A percentile compares a stretch with the other conserved stretches of the same genome.
phyloP scores from a whole-genome alignment of 2,329 filamentous ascomycete species.

The Sporothrix humicola region DNA sequence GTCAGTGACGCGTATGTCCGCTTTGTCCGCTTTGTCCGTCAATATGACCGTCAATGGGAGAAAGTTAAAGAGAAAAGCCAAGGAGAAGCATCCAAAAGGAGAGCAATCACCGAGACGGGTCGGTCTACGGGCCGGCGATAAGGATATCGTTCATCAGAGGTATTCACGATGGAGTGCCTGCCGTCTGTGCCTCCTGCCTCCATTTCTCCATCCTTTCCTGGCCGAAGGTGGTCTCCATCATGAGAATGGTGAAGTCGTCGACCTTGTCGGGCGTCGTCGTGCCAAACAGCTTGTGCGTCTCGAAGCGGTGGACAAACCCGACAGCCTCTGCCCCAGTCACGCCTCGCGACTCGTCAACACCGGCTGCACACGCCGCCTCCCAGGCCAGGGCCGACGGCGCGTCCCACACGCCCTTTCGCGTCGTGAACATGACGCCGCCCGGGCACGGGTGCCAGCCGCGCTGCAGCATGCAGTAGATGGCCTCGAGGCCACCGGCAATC shows the following conservation, averaged over 20 bases:
- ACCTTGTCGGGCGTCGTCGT: constrained; percentile 34
- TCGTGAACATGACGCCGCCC: constrained; percentile 41
- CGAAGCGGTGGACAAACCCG: constrained; percentile 34
- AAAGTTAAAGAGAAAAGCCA: too few relatives aligned
- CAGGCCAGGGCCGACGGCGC: constrained; percentile 40
- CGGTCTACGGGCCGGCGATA: not conserved
- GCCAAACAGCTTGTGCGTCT: constrained; percentile 32
- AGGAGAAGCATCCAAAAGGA: not conserved
- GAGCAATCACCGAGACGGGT: not conserved
- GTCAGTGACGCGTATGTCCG: not conserved
- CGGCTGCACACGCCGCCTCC: constrained; percentile 32
- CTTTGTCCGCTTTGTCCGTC: not conserved
- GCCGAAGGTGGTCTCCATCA: constrained; percentile 36
- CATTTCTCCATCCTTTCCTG: constrained; percentile 36
- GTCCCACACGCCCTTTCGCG: constrained; percentile 42
- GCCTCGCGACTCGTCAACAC: not conserved
- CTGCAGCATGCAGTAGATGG: constrained; percentile 40
- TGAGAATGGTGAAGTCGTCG: constrained; percentile 36
- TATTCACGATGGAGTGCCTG: not conserved
- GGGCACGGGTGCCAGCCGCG: constrained; percentile 39
- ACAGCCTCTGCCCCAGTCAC: not conserved
- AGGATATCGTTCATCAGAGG: not conserved
- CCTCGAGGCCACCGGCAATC: constrained; percentile 36
- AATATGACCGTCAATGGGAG: too few relatives aligned
- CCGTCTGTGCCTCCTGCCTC: not conserved